Conservation (phyloP, 1,139 yeast genomes). For the Yamadazyma songkhlaensis region DNA sequence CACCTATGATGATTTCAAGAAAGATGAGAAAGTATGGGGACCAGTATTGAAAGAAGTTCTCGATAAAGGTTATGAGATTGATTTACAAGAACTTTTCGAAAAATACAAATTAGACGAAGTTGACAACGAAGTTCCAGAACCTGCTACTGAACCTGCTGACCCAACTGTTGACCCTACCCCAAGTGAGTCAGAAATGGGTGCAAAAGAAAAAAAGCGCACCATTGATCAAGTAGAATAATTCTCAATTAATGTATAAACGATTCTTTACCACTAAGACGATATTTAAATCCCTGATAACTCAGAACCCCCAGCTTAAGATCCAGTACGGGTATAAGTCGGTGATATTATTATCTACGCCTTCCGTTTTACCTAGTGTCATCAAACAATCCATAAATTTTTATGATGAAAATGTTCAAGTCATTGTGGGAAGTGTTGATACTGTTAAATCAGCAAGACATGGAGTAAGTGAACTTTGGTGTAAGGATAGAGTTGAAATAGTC, state of each 20-base stretch:
- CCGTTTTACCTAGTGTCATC: slow-evolving; percentile 33
- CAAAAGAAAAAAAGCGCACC: slow-evolving; percentile 8
- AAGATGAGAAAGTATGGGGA: slow-evolving; percentile 66
- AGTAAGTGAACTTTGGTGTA: slow-evolving; percentile 48
- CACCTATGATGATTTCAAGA: slow-evolving; percentile 59
- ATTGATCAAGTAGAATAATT: slow-evolving; percentile 14
- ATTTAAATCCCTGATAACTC: not conserved
- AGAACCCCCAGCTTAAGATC: not conserved
- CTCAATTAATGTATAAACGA: slow-evolving; percentile 5
- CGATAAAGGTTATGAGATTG: slow-evolving; percentile 29
- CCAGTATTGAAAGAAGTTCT: slow-evolving; percentile 54
- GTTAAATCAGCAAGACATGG: slow-evolving; percentile 43
- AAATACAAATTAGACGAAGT: slow-evolving; percentile 3
- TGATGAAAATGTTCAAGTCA: slow-evolving; percentile 33
- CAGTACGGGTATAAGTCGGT: slow-evolving; percentile 17
- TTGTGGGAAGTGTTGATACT: slow-evolving; percentile 51
- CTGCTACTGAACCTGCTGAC: too few relatives aligned
- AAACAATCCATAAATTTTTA: slow-evolving; percentile 29
- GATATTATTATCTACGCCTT: slow-evolving; percentile 43
- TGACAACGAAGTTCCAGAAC: not conserved
- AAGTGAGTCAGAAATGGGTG: not conserved
- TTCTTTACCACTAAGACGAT: slow-evolving; percentile 4
- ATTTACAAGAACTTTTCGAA: slow-evolving; percentile 24
- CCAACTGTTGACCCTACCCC: not conserved
- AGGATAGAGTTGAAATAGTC: slow-evolving; percentile 24